Conservation (phyloP, 768 basidiomycete genomes). For the Holtermanniella nyarrowii region DNA sequence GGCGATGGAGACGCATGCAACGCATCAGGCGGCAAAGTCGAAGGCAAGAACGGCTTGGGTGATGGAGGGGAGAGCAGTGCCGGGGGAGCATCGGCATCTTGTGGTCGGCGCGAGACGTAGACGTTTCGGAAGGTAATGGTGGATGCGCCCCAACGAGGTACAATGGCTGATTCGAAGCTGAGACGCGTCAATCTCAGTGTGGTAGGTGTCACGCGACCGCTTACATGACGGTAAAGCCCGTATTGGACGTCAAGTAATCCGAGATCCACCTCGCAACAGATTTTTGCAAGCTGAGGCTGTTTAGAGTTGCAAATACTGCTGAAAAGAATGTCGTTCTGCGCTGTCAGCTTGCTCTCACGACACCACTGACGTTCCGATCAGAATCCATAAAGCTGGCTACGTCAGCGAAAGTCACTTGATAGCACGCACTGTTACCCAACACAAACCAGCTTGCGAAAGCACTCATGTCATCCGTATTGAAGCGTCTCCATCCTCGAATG, state of each 20-base stretch:
- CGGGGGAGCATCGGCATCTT: constrained; percentile 21
- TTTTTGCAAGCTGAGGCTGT: constrained; percentile 60
- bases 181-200: too few species aligned
- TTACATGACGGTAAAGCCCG: constrained; percentile 76
- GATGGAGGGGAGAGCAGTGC: constrained; percentile 21
- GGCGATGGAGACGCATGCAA: constrained; percentile 14
- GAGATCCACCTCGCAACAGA: constrained; percentile 79
- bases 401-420: not conserved
- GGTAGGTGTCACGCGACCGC: constrained; percentile 3
- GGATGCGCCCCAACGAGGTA: constrained; percentile 94
- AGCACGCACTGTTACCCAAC: constrained; percentile 64
- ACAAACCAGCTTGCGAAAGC: constrained; percentile 94
- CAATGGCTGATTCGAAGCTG: constrained; percentile 86
- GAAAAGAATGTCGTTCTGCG: constrained; percentile 85
- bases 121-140: constrained; percentile 95
- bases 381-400: constrained; percentile 63
- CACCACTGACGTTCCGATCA: constrained; percentile 73
- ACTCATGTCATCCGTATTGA: constrained; percentile 92
- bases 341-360: constrained; percentile 1
- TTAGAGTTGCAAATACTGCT: constrained; percentile 75
- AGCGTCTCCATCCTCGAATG: constrained; percentile 84
- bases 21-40: constrained; percentile 23
- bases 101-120: constrained; percentile 73
- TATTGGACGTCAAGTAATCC: constrained; percentile 83
- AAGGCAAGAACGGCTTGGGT: constrained; percentile 28